Conservation (phyloP, 331 rosid genomes). For the Pyracantha coccinea region DNA sequence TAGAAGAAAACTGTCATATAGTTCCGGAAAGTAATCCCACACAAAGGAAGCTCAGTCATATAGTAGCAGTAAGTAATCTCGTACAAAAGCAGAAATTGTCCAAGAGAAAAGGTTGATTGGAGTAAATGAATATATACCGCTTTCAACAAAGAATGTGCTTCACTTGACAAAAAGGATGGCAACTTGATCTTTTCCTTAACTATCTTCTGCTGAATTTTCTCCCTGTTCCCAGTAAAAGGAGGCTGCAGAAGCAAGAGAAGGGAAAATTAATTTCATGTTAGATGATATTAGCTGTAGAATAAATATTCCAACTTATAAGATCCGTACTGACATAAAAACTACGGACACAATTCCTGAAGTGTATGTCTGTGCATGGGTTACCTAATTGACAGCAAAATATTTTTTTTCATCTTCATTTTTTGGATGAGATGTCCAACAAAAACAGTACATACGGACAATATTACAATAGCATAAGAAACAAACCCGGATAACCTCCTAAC, state of each 20-base stretch:
- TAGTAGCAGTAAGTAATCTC: too few relatives aligned
- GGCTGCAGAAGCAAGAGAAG: constrained; percentile 50
- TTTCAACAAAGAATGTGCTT: constrained; percentile 86
- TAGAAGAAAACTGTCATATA: too few relatives aligned
- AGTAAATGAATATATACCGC: constrained; percentile 42
- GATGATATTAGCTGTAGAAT: not conserved
- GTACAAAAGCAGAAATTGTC: too few relatives aligned
- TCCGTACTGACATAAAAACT: not conserved
- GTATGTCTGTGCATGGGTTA: not conserved
- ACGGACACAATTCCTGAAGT: not conserved
- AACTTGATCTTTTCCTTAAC: constrained; percentile 86
- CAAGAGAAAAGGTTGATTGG: not conserved
- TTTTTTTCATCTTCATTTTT: not conserved
- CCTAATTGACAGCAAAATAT: not conserved
- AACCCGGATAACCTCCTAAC: not conserved
- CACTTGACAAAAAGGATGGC: constrained; percentile 82
- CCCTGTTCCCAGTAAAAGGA: constrained; percentile 77
- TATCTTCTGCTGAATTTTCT: constrained; percentile 80
- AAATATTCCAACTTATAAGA: not conserved
- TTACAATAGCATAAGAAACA: not conserved
- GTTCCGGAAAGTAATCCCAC: too few relatives aligned
- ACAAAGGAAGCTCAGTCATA: too few relatives aligned
- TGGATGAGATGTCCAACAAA: not conserved
- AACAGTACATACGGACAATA: not conserved
- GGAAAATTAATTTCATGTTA: constrained; percentile 7